Conservation (phyloP, 306 rosid species). For the Cicer yamashitae region DNA sequence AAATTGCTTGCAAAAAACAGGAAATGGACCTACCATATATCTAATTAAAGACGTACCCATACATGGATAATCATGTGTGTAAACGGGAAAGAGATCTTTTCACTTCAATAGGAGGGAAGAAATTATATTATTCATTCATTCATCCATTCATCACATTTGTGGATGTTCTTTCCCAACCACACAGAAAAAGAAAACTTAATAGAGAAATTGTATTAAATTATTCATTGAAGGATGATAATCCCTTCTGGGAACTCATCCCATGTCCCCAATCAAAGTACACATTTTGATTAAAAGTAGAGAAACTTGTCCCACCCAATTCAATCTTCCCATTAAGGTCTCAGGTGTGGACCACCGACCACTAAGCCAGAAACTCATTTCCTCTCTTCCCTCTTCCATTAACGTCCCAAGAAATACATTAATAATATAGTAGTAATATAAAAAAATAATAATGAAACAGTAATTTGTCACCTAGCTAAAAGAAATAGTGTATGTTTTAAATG, state of each 20-base stretch:
- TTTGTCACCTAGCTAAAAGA: constrained; percentile 45
- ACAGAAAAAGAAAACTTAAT: constrained; percentile 39
- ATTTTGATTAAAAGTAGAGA: constrained; percentile 47
- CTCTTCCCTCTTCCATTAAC: constrained; percentile 4
- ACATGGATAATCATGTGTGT: constrained; percentile 28
- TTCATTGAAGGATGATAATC: constrained; percentile 46
- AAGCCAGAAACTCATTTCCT: constrained; percentile 33
- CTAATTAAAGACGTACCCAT: constrained; percentile 53
- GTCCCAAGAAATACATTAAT: constrained; percentile 18
- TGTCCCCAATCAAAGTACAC: constrained; percentile 55
- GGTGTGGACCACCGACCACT: constrained; percentile 57
- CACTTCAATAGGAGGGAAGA: constrained; percentile 29
- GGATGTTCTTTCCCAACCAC: constrained; percentile 37
- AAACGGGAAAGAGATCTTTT: constrained; percentile 12
- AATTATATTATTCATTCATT: not conserved
- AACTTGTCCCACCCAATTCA: constrained; percentile 56
- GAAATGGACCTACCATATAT: constrained; percentile 52
- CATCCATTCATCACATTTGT: constrained; percentile 8
- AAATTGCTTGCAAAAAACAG: constrained; percentile 46
- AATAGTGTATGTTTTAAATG: constrained; percentile 29
- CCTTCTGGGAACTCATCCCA: constrained; percentile 50
- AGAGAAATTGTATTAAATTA: constrained; percentile 40
- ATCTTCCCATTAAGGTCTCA: constrained; percentile 46
- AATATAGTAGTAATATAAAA: too few species aligned
- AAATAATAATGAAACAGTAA: not conserved